Evolutionary conservation across 805 yeast genomes (phyloP), one percentile per base, ranked within the genome.

Genomic region (Sugiyamaella qingdaonensis): DNA sequence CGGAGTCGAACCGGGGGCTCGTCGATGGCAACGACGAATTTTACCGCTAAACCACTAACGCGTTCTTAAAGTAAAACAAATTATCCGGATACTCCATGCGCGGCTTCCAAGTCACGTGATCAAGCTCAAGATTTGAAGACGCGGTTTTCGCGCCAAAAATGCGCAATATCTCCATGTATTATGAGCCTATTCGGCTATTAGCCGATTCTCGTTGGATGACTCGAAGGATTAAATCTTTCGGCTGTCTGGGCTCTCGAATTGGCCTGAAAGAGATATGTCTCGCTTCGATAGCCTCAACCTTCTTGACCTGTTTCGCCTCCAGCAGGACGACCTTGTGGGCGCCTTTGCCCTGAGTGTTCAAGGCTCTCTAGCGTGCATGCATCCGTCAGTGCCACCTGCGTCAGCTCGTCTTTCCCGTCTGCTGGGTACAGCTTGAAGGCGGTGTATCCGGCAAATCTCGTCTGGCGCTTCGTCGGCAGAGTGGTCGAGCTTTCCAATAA

Each of bases 371-470:
- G 72, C 48, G 84, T 84, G 78, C 98, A 88, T 48, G 78, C 74
- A 57, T 89, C 87, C 53, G 77, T 73, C 74, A 76, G 90, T 36
- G 75, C 72, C 55, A 90, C n/a, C n/a, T n/a, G n/a, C n/a, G n/a
- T 70, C 54, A 92, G 90, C 56, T 78, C 75, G 46, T 78, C 72
- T 69, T 83, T 80, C 66, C 82, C 80, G 58, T 87, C 86, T 58
- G 96, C 98, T 65, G 96, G 97, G 78, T 84, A 94, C 54, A 92
- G 78, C 67, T 86, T 79, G 63, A 94, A 75, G 53, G 97, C 91
- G 73, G 99, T 99, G 79, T 88, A 94, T 54, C 97, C 97, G 58
- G 79, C 75, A 62, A n/a, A 94, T 84, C 46, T 82, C 84, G 61
- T 87, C 86, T 54, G 82, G 85, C 56, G 92, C 88, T 69, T 94